Conservation (phyloP, 768 basidiomycete genomes). For the Paxillus ammoniavirescens region DNA sequence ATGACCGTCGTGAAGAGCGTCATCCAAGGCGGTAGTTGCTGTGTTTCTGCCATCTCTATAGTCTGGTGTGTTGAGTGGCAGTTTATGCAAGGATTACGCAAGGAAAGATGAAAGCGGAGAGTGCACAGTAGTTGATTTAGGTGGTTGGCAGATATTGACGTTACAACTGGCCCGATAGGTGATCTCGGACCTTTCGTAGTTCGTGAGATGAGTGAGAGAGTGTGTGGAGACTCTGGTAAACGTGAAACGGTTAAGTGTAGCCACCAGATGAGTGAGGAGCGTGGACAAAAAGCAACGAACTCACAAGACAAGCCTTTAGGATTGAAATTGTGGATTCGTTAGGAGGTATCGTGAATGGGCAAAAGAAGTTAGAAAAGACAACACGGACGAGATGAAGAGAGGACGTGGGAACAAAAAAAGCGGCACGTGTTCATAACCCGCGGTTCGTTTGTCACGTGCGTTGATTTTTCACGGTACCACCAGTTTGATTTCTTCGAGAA, state of each 20-base stretch:
- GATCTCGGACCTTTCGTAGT: conserved; percentile 3
- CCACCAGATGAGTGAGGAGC: background rate
- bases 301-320: conserved; percentile 13
- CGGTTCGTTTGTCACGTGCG: conserved; percentile 35
- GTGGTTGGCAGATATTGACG: conserved; percentile 5
- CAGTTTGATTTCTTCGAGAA: too few relatives aligned
- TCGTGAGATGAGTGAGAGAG: conserved; percentile 18
- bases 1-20: conserved; percentile 51
- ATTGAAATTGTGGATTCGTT: conserved; percentile 12
- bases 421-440: conserved; percentile 14
- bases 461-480: conserved; percentile 19
- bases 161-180: background rate
- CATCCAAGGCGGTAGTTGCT: conserved; percentile 73
- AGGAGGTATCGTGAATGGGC: conserved; percentile 10
- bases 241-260: background rate
- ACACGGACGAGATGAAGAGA: conserved; percentile 2
- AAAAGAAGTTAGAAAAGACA: background rate
- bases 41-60: conserved; percentile 42
- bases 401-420: conserved; percentile 8
- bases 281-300: background rate
- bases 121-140: conserved; percentile 4
- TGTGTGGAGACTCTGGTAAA: conserved; percentile 19
- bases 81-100: background rate
- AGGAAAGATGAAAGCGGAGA: conserved; percentile 8
- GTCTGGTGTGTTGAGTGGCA: conserved; percentile 3